These are phyloP conservation scores for Betula pendula DNA, from an alignment of 306 rosid species.

Conservation along the genomic window DNA sequence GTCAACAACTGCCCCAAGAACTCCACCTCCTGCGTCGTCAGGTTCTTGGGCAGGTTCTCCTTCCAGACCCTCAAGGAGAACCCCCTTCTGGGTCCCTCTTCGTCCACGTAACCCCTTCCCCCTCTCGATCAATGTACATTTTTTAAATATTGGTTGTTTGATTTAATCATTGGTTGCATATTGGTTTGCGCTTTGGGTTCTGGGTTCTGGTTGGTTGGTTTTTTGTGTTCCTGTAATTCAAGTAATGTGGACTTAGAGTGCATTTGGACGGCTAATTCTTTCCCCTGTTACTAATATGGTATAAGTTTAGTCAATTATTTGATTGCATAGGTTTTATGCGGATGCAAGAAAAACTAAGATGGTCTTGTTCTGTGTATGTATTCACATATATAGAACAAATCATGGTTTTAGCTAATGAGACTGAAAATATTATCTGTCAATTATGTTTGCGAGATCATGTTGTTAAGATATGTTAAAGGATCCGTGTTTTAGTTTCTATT, in stretches of 20 bases:
- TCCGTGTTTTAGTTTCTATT: not conserved
- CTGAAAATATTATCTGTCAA: not conserved
- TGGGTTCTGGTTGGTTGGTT: not conserved
- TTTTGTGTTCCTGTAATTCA: not conserved
- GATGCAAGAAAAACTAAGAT: not conserved
- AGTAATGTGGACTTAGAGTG: not conserved
- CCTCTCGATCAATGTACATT: not conserved
- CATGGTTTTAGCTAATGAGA: not conserved
- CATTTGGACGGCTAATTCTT: not conserved
- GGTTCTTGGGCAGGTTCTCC: constrained; percentile 72
- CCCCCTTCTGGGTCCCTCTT: constrained; percentile 85
- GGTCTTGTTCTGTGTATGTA: not conserved
- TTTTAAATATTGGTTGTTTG: not conserved
- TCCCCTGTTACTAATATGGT: not conserved
- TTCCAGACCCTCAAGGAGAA: constrained; percentile 81
- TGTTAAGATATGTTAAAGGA: not conserved
- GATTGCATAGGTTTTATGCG: not conserved
- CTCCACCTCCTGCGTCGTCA: constrained; percentile 45
- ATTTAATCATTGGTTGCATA: not conserved
- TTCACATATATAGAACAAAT: not conserved
- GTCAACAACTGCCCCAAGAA: constrained; percentile 64
- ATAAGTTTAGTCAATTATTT: not conserved
- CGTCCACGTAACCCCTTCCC: constrained; percentile 50
- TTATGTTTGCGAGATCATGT: not conserved
- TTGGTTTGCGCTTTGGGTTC: not conserved